phyloP scores from a whole-genome alignment of 2,329 filamentous ascomycete species.

The Purpureocillium takamizusanense region DNA sequence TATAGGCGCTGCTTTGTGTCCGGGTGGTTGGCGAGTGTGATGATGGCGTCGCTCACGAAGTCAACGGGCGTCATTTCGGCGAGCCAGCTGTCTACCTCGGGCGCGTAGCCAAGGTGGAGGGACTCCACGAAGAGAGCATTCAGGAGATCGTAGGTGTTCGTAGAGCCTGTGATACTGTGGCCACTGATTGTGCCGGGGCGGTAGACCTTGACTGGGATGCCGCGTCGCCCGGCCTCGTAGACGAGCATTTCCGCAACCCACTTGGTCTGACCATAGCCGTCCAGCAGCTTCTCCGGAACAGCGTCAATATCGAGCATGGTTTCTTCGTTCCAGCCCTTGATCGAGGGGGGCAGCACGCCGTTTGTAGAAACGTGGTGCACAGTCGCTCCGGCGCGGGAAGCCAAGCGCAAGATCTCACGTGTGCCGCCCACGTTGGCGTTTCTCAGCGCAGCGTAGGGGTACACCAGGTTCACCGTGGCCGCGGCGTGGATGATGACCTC shows the following conservation, averaged over 20 bases:
- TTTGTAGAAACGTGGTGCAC: conserved; percentile 76
- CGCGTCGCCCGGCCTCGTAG: conserved; percentile 57
- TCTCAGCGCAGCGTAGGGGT: conserved; percentile 69
- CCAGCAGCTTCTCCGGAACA: conserved; percentile 58
- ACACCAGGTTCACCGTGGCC: conserved; percentile 72
- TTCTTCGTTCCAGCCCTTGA: conserved; percentile 62
- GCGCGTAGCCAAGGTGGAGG: conserved; percentile 60
- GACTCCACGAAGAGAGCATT: conserved; percentile 72
- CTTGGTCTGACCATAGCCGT: conserved; percentile 73
- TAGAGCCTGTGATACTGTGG: conserved; percentile 64
- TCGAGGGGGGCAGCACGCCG: conserved; percentile 64
- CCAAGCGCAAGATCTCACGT: conserved; percentile 63
- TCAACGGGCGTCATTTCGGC: conserved; percentile 81
- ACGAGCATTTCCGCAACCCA: conserved; percentile 75
- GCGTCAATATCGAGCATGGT: conserved; percentile 57
- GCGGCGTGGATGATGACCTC: conserved; percentile 71
- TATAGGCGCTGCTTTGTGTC: conserved; percentile 57
- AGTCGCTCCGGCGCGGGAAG: conserved; percentile 57
- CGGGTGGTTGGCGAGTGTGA: conserved; percentile 57
- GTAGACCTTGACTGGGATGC: conserved; percentile 62
- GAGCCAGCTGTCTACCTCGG: conserved; percentile 65
- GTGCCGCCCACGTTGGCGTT: conserved; percentile 74
- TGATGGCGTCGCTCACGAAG: conserved; percentile 67
- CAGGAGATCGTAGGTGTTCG: conserved; percentile 70
- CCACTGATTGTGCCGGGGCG: conserved; percentile 72